Base-by-base conservation (phyloP, 305 asterid species). In the Fraxinus albicans region DNA sequence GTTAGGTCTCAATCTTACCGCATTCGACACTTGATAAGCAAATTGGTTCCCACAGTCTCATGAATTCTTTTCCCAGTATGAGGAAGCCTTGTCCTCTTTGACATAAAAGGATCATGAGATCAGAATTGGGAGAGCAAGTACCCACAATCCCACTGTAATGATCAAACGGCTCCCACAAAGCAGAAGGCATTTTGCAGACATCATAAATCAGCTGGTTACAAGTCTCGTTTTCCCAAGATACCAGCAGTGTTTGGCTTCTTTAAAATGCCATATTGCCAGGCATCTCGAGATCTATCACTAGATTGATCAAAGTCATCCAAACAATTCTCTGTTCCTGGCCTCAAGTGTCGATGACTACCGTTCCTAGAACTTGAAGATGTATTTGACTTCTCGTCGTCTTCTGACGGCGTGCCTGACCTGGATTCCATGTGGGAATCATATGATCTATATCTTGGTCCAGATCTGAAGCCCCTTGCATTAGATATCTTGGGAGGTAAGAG, bases 401-500 rank as follows among this genome's bases (percentile, higher is more conserved):
- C 98, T 34, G 98, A 95, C 23, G 98, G 98, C 13, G 94, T 92
- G 79, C 97, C 95, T 44, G 98, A 93, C 90, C 93, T 89, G 87
- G 99, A 87, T 73, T 93, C 95, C 73, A 91, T 55, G 77, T 93
- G 97, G 38, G 90, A n/a, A 84, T 96, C 98, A 77, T 93, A 92
- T 72, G 94, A 87, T 75, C 98, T 88, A 77, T 89, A 96, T 84
- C 98, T 89, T 74, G 87, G 89, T 58, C 97, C 97, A 73, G 91
- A 82, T 86, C 95, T 92, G 88, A 87, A 83, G 74, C 97, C 92
- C 88, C 98, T 91, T 33, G 88, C 85, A 75, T 85, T 81, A 78
- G 97, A 84, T 42, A 87, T 81, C 87, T 90, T 93, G 76, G 95
- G 79, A 34, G 90, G 87, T 77, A 87, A 90, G 73, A 90, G 60